phyloP scores from a whole-genome alignment of 768 basidiomycete genomes.

The Nidula microcarpa region DNA sequence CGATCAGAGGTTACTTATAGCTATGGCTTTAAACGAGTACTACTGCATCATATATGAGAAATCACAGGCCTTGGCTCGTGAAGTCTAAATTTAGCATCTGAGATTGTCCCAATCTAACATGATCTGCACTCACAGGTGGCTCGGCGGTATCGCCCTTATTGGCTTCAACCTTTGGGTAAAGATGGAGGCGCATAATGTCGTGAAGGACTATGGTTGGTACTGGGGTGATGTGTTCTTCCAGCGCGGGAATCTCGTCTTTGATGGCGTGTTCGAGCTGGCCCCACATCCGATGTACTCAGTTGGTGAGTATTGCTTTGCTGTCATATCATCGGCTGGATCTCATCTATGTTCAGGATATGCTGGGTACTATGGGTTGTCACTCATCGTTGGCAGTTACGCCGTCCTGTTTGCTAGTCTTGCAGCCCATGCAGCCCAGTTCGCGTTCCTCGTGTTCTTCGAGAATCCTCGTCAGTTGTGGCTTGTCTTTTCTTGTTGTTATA shows the following conservation, averaged over 20 bases:
- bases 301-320: constrained; percentile 25
- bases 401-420: constrained; percentile 93
- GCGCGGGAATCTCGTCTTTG: constrained; percentile 90
- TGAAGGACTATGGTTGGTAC: constrained; percentile 99
- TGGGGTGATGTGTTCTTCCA: constrained; percentile 95
- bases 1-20: neutral
- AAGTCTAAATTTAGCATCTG: neutral
- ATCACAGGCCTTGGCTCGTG: neutral
- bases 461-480: constrained; percentile 77
- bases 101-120: neutral
- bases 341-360: constrained; percentile 62
- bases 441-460: constrained; percentile 93
- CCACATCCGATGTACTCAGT: constrained; percentile 97
- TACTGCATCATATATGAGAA: neutral
- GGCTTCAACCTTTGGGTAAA: constrained; percentile 99
- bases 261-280: constrained; percentile 94
- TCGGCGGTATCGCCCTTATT: constrained; percentile 80
- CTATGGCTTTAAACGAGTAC: neutral
- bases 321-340: constrained; percentile 2
- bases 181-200: constrained; percentile 94
- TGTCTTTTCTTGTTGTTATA: neutral
- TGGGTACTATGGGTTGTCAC: constrained; percentile 95
- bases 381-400: constrained; percentile 84
- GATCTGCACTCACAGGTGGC: constrained; percentile 55
- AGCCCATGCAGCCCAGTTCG: constrained; percentile 95